Conservation (phyloP, 1,284 basidiomycete genomes). For the Ustilago vetiveriae region DNA sequence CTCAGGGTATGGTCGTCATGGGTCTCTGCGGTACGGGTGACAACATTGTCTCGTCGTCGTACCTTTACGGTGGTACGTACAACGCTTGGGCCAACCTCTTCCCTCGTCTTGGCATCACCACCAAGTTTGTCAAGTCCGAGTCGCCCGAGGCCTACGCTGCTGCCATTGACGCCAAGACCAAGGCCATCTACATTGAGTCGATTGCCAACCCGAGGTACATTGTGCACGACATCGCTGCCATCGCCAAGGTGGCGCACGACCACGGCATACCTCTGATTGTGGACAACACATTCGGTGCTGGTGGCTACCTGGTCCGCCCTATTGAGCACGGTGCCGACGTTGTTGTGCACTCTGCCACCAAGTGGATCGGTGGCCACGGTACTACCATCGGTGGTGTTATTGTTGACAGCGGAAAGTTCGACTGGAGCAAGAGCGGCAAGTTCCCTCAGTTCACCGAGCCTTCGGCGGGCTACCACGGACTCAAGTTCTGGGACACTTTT, state of each 20-base stretch:
- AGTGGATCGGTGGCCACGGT: conserved; percentile 91
- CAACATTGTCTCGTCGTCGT: conserved; percentile 77
- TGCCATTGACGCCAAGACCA: conserved; percentile 69
- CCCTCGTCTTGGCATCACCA: conserved; percentile 80
- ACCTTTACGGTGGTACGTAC: conserved; percentile 73
- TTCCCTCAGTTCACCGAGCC: conserved; percentile 86
- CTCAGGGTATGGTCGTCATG: conserved; percentile 78
- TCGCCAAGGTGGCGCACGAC: conserved; percentile 82
- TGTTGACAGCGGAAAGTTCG: conserved; percentile 82
- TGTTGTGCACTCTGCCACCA: conserved; percentile 86
- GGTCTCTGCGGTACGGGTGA: conserved; percentile 78
- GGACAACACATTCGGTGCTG: conserved; percentile 90
- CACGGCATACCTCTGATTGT: conserved; percentile 81
- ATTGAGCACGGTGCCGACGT: conserved; percentile 85
- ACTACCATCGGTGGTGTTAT: conserved; percentile 87
- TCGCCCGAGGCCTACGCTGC: conserved; percentile 76
- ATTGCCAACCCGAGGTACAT: conserved; percentile 85
- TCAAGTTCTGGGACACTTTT: conserved; percentile 73
- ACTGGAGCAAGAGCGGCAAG: conserved; percentile 80
- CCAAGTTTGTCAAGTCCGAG: conserved; percentile 78
- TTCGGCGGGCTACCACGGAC: conserved; percentile 83
- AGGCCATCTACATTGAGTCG: conserved; percentile 78
- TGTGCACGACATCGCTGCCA: conserved; percentile 76
- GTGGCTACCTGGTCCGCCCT: conserved; percentile 78
- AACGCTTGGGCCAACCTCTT: conserved; percentile 82